Conservation (phyloP, 2,329 filamentous ascomycete genomes). For the Phaeomoniella chlamydospora region DNA sequence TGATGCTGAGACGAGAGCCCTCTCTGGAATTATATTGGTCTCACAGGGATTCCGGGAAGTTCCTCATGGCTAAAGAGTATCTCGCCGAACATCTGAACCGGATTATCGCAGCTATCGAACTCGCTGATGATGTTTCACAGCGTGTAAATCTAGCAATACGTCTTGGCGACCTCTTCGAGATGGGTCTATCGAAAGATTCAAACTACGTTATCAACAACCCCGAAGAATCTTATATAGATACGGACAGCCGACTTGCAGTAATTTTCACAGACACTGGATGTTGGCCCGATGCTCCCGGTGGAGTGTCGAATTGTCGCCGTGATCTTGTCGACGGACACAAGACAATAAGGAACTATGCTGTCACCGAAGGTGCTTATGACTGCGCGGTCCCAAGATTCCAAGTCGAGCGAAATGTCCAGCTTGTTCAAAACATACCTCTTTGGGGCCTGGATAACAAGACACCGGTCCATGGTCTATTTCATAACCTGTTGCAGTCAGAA, state of each 20-base stretch:
- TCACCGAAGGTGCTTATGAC: constrained; percentile 30
- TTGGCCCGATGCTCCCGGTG: constrained; percentile 26
- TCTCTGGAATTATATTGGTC: constrained; percentile 30
- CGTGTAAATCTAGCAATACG: constrained; percentile 24
- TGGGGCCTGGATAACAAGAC: constrained; percentile 30
- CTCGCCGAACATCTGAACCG: constrained; percentile 12
- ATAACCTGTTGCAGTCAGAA: constrained; percentile 26
- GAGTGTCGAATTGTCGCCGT: constrained; percentile 29
- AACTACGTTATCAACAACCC: constrained; percentile 24
- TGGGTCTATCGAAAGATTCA: constrained; percentile 27
- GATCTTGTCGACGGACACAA: constrained; percentile 30
- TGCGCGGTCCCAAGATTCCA: constrained; percentile 30
- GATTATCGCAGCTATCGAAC: constrained; percentile 20
- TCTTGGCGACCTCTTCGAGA: constrained; percentile 24
- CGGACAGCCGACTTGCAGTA: constrained; percentile 22
- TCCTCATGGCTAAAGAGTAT: constrained; percentile 25
- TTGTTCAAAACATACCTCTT: constrained; percentile 27
- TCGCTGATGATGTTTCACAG: constrained; percentile 23
- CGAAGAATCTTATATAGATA: constrained; percentile 16
- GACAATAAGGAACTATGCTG: constrained; percentile 28
- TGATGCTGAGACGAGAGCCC: constrained; percentile 33
- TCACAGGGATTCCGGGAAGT: constrained; percentile 25
- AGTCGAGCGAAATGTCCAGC: constrained; percentile 30
- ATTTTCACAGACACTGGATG: constrained; percentile 27
- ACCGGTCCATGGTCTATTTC: constrained; percentile 27